A percentile compares a stretch with the other conserved stretches of the same genome.
phyloP scores from a whole-genome alignment of 306 rosid genomes.

The barrel medic (Medicago truncatula) region DNA sequence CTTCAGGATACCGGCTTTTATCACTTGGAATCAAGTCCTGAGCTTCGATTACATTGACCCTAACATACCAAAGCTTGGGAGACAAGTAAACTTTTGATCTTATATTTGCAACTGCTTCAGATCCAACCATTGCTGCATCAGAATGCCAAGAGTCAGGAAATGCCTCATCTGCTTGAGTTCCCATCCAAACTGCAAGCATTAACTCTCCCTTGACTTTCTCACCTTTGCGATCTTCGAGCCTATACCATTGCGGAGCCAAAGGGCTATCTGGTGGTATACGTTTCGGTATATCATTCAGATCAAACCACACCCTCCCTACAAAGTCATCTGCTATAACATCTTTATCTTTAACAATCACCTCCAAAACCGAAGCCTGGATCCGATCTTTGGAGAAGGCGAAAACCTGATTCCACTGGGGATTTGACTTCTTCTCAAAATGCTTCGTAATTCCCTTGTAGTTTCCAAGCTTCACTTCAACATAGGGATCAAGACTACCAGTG shows the following conservation, averaged over 20 bases:
- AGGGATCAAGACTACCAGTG: conserved; percentile 88
- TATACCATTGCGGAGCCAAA: conserved; percentile 92
- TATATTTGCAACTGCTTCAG: conserved; percentile 69
- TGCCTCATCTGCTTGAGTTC: conserved; percentile 97
- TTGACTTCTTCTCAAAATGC: conserved; percentile 82
- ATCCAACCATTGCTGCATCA: conserved; percentile 81
- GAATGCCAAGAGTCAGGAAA: conserved; percentile 96
- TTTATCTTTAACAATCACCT: conserved; percentile 81
- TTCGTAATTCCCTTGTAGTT: conserved; percentile 78
- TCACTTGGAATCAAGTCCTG: conserved; percentile 78
- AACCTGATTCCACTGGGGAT: conserved; percentile 83
- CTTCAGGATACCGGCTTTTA: conserved; percentile 80
- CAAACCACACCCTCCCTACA: conserved; percentile 73
- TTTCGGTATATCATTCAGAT: conserved; percentile 74
- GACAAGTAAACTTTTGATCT: conserved; percentile 86
- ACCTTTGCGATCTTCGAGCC: conserved; percentile 71
- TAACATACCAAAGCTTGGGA: conserved; percentile 91
- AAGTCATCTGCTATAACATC: conserved; percentile 79
- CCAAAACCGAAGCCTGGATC: conserved; percentile 83
- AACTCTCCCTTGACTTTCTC: conserved; percentile 76
- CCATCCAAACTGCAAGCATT: conserved; percentile 98
- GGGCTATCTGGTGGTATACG: conserved; percentile 92
- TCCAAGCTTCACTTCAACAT: conserved; percentile 89
- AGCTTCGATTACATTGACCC: conserved; percentile 91
- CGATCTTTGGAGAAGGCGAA: conserved; percentile 88